Conservation (phyloP, 495 filamentous ascomycete genomes). For the Hypoxylon lenormandii region DNA sequence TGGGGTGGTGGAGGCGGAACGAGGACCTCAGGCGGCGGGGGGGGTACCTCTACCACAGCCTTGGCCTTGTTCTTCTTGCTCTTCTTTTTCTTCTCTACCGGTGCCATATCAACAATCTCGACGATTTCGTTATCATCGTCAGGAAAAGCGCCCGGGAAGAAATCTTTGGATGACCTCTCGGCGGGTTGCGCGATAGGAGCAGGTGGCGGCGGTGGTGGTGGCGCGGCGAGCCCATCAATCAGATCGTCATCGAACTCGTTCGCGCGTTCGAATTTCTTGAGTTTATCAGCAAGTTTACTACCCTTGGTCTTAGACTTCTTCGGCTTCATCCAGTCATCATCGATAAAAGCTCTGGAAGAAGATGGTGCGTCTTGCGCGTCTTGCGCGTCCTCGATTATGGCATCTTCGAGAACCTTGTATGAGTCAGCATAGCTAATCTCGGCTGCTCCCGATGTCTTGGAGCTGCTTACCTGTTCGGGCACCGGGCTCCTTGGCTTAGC, state of each 20-base stretch:
- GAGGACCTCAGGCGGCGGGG: slow-evolving; percentile 46
- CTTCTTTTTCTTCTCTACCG: slow-evolving; percentile 60
- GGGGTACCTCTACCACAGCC: slow-evolving; percentile 42
- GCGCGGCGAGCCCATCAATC: slow-evolving; percentile 45
- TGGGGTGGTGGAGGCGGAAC: slow-evolving; percentile 49
- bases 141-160: slow-evolving; percentile 64
- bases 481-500: slow-evolving; percentile 52
- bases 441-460: slow-evolving; percentile 32
- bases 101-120: slow-evolving; percentile 61
- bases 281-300: slow-evolving; percentile 65
- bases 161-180: slow-evolving; percentile 60
- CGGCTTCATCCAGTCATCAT: slow-evolving; percentile 51
- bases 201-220: slow-evolving; percentile 52
- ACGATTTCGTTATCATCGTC: slow-evolving; percentile 59
- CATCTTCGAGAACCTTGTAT: slow-evolving; percentile 56
- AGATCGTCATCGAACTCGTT: slow-evolving; percentile 50
- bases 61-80: slow-evolving; percentile 56
- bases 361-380: slow-evolving; percentile 53
- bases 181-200: slow-evolving; percentile 53
- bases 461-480: slow-evolving; percentile 45
- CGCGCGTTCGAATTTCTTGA: slow-evolving; percentile 64
- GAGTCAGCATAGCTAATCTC: slow-evolving; percentile 59
- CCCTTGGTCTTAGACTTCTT: slow-evolving; percentile 59
- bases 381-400: slow-evolving; percentile 49
- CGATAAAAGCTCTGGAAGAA: slow-evolving; percentile 44